phyloP scores from a whole-genome alignment of 225 moss, liverwort and hornwort genomes.

The Climacium dendroides region DNA sequence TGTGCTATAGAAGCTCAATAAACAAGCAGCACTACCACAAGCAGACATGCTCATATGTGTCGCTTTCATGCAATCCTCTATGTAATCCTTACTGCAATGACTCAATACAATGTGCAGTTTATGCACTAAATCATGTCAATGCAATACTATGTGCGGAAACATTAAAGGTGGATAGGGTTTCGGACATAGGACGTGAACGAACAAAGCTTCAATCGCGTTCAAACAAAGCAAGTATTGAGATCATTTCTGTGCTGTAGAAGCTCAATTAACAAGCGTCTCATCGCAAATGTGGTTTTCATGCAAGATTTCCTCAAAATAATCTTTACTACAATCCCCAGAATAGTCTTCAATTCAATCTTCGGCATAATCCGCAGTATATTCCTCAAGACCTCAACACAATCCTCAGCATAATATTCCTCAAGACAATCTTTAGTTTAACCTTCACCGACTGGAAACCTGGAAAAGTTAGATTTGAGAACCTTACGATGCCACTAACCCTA shows the following conservation, averaged over 20 bases:
- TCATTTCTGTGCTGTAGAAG: not conserved
- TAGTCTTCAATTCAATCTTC: not conserved
- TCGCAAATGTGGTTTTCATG: not conserved
- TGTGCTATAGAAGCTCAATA: not conserved
- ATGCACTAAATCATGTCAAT: not conserved
- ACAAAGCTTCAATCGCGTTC: not conserved
- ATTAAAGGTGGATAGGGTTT: not conserved
- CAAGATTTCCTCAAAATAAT: not conserved
- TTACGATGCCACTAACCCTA: not conserved
- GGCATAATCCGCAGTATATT: not conserved
- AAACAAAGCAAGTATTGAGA: not conserved
- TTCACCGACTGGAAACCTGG: not conserved
- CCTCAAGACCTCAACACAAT: not conserved
- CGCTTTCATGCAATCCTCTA: not conserved
- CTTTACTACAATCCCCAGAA: not conserved
- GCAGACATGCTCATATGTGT: not conserved
- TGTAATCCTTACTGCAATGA: not conserved
- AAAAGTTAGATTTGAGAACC: not conserved
- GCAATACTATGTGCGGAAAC: not conserved
- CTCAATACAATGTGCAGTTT: not conserved
- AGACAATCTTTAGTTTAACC: not conserved
- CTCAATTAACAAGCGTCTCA: not conserved
- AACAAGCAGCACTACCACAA: not conserved
- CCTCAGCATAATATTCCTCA: not conserved
- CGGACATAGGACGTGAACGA: not conserved